Base-by-base conservation (phyloP, 1,284 basidiomycete genomes). In the Cutaneotrichosporon mucoides region DNA sequence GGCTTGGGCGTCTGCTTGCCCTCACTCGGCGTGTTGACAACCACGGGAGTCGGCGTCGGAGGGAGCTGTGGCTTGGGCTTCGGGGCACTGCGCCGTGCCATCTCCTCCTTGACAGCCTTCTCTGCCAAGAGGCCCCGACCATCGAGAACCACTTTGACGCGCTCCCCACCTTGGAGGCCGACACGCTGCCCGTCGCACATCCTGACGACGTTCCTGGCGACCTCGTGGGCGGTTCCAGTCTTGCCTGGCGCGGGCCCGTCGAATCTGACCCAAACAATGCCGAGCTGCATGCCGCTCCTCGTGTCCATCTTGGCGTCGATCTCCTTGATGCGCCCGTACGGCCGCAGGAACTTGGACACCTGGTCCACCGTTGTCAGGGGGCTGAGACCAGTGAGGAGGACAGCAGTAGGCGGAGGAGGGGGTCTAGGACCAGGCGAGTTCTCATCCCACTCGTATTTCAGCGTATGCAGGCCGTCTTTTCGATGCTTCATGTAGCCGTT, bases 261-360 rank as follows among this genome's bases (percentile, higher is more conserved):
- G 73, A 84, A 97, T 63, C 84, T 85, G 68, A 97, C 83, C 71
- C 85, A 86, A 54, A 90, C 86, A 44, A 97, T 85, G 6, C 93
- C 93, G 4, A 97, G 82, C 12, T 88, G 85, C 62, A 85, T 87
- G 11, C 92, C 92, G 16, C 86, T 92, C 55, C 83, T 82, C 50
- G 84, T 83, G 77, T 96, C 89, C 62, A 89, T 84, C 72, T 93
- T 90, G 41, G 88, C 84, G 64, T 93, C 88, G 59, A 90, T 86
- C 10, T 86, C 83, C 9, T 82, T 70, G 67, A 95, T 82, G 10
- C 80, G 73, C 2, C 93, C 94, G 69, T 89, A 83, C 10, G 79
- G 69, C 4, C 82, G 76, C 70, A 96, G 88, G 69, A 88, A 85
- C 9, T 84, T 82, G 51, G 85, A 82, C 55, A 97, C 83, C 52